Conservation (phyloP, 768 basidiomycete genomes). For the Calocera viscosa region DNA sequence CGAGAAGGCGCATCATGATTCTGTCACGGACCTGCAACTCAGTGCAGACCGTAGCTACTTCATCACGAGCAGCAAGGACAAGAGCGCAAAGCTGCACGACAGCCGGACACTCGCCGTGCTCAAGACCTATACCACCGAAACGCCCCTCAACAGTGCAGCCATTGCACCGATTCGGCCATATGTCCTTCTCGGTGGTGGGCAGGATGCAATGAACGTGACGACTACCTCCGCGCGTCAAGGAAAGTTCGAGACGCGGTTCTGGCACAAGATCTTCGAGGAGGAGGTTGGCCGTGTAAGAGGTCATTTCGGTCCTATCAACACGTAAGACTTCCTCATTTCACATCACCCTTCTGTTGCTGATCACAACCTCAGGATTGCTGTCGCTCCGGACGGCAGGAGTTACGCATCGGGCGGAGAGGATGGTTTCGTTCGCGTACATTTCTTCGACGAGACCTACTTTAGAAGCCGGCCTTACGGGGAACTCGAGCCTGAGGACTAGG, state of each 20-base stretch:
- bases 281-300: conserved; percentile 96
- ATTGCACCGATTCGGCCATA: conserved; percentile 76
- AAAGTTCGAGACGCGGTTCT: conserved; percentile 96
- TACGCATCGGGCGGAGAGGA: conserved; percentile 97
- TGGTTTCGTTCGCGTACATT: conserved; percentile 82
- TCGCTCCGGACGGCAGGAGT: conserved; percentile 73
- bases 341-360: conserved; percentile 17
- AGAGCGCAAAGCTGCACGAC: conserved; percentile 86
- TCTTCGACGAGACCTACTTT: conserved; percentile 93
- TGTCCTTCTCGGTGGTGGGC: conserved; percentile 88
- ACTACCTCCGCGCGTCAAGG: conserved; percentile 89
- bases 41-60: conserved; percentile 86
- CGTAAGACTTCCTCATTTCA: conserved; percentile 43
- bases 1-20: conserved; percentile 76
- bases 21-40: conserved; percentile 85
- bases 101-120: conserved; percentile 78
- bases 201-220: conserved; percentile 95
- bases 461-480: conserved; percentile 84
- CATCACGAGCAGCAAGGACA: conserved; percentile 93
- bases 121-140: conserved; percentile 88
- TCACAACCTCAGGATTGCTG: conserved; percentile 56
- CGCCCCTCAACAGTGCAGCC: conserved; percentile 88
- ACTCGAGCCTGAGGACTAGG: conserved; percentile 55
- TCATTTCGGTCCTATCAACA: conserved; percentile 93
- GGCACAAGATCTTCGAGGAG: conserved; percentile 94